Conservation (phyloP, 805 yeast species). For the Cyberlindnera maritima region DNA sequence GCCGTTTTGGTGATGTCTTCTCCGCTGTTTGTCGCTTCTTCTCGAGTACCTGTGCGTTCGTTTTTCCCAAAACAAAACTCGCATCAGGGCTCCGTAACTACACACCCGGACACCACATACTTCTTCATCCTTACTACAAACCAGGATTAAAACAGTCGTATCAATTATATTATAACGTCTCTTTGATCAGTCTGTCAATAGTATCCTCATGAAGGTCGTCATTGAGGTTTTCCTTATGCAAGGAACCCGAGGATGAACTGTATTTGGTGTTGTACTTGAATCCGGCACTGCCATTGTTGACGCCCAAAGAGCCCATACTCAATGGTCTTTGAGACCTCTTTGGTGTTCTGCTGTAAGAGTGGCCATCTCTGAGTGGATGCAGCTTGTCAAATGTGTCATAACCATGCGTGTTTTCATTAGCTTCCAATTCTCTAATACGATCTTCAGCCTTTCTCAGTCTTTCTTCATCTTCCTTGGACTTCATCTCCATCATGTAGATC, state of each 20-base stretch:
- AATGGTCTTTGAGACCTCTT: slow-evolving; percentile 7
- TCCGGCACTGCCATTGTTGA: background rate
- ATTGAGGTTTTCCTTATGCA: background rate
- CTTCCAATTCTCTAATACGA: slow-evolving; percentile 30
- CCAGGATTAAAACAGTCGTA: too few relatives aligned
- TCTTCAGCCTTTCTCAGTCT: slow-evolving; percentile 23
- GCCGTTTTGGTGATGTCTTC: slow-evolving; percentile 6
- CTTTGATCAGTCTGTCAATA: slow-evolving; percentile 15
- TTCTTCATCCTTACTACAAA: too few relatives aligned
- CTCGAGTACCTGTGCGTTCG: slow-evolving; percentile 3
- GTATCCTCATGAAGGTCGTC: slow-evolving; percentile 15
- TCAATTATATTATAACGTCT: slow-evolving; percentile 7
- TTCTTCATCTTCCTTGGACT: slow-evolving; percentile 26
- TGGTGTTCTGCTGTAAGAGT: background rate
- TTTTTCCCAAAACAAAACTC: slow-evolving; percentile 2
- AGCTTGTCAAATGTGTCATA: background rate
- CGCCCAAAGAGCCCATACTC: slow-evolving; percentile 6
- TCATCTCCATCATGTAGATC: slow-evolving; percentile 24
- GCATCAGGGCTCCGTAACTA: background rate
- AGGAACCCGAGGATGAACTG: background rate
- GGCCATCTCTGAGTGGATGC: background rate
- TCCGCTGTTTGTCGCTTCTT: background rate
- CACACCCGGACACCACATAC: slow-evolving; percentile 10
- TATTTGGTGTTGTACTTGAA: background rate
- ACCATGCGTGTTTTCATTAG: background rate